These are phyloP conservation scores for Chlamydomonas sphaeroides DNA, from an alignment of 139 green algal species.

Conservation along the genomic window DNA sequence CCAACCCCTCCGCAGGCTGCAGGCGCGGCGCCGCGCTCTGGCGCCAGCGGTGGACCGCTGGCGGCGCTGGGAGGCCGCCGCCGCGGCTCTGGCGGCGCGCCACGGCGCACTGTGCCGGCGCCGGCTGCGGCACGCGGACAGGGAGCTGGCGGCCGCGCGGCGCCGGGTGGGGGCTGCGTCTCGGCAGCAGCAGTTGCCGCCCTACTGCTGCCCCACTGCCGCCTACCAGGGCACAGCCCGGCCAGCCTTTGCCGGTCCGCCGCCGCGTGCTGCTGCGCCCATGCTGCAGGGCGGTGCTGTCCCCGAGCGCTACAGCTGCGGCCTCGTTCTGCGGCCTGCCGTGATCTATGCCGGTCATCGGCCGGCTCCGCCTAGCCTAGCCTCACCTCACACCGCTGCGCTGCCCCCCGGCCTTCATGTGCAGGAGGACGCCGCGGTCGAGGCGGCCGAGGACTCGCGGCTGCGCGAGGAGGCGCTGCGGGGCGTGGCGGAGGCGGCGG, in stretches of 20 bases:
- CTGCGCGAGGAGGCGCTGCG: constrained; percentile 5
- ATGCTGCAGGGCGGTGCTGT: too few species aligned
- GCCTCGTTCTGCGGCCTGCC: too few species aligned
- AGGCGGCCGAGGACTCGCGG: background rate
- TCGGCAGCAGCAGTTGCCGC: too few species aligned
- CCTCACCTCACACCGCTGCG: too few species aligned
- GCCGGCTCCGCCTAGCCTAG: too few species aligned
- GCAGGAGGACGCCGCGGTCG: constrained; percentile 1
- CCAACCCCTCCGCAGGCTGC: constrained; percentile 43
- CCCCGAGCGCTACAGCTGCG: too few species aligned
- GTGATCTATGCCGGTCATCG: too few species aligned
- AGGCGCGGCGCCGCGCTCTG: constrained; percentile 43
- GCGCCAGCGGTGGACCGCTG: constrained; percentile 64
- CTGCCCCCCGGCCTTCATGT: too few species aligned
- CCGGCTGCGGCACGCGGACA: background rate
- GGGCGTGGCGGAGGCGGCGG: background rate
- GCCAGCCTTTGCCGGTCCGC: too few species aligned
- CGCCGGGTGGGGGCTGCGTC: background rate
- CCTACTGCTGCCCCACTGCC: too few species aligned
- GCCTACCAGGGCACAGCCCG: too few species aligned
- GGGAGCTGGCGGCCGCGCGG: background rate
- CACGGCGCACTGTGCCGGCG: background rate
- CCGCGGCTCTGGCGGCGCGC: constrained; percentile 5
- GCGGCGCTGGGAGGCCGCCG: constrained; percentile 34
- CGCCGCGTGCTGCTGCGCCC: too few species aligned